phyloP scores from a whole-genome alignment of 495 filamentous ascomycete genomes.

The Collariella sp. region DNA sequence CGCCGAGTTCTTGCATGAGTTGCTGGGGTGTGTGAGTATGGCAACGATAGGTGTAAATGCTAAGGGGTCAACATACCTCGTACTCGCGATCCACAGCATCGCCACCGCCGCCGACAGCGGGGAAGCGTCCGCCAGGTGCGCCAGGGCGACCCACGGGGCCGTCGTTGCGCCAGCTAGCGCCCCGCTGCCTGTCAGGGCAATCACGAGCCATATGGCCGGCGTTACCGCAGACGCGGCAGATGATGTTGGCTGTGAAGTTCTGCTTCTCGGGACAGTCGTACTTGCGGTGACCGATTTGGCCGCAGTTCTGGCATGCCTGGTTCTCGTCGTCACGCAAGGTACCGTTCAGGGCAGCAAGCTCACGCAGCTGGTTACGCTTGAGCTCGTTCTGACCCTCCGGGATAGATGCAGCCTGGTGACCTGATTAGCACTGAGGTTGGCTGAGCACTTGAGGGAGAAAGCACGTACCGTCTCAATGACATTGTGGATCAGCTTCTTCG shows the following conservation, averaged over 20 bases:
- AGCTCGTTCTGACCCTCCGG: slow-evolving; percentile 97
- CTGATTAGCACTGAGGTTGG: slow-evolving; percentile 18
- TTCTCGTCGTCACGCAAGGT: slow-evolving; percentile 98
- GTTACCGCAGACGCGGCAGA: slow-evolving; percentile 90
- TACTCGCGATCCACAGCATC: slow-evolving; percentile 91
- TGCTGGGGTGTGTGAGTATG: slow-evolving; percentile 50
- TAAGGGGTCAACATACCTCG: slow-evolving; percentile 52
- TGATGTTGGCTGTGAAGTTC: slow-evolving; percentile 97
- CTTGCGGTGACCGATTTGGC: slow-evolving; percentile 97
- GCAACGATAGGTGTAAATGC: background rate
- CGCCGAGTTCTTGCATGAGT: slow-evolving; percentile 94
- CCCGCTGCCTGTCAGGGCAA: slow-evolving; percentile 86
- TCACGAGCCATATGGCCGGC: slow-evolving; percentile 37
- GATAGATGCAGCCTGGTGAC: slow-evolving; percentile 79
- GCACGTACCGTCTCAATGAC: slow-evolving; percentile 88
- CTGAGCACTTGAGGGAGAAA: background rate
- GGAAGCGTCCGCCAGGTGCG: slow-evolving; percentile 58
- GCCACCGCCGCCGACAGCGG: slow-evolving; percentile 55
- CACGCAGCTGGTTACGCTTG: slow-evolving; percentile 95
- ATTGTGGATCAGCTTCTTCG: slow-evolving; percentile 93
- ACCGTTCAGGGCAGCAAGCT: slow-evolving; percentile 94
- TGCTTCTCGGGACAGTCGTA: slow-evolving; percentile 97
- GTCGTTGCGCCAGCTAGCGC: slow-evolving; percentile 83
- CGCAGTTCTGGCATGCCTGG: slow-evolving; percentile 99
- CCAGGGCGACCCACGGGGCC: slow-evolving; percentile 41